Evolutionary conservation across 768 basidiomycete genomes (phyloP).

Genomic region (Exsudoporus frostii): DNA sequence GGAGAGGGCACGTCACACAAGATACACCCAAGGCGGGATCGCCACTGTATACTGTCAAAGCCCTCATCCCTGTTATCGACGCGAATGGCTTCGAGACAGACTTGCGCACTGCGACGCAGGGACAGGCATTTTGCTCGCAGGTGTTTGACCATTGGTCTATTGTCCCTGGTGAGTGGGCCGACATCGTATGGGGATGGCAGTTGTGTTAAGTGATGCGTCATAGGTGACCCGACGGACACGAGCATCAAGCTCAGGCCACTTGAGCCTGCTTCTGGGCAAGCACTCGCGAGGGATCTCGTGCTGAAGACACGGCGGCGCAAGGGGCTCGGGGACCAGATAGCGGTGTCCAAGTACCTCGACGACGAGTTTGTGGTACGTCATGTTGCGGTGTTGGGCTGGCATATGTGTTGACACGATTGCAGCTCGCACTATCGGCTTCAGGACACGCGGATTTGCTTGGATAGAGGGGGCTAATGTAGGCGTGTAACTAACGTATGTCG

Average conservation of each 20-base stretch:
- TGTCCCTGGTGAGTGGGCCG: slow-evolving; percentile 73
- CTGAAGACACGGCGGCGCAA: slow-evolving; percentile 96
- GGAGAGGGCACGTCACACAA: slow-evolving; percentile 98
- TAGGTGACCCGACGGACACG: slow-evolving; percentile 97
- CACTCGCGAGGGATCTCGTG: slow-evolving; percentile 90
- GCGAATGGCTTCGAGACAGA: slow-evolving; percentile 99
- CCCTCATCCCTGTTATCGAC: slow-evolving; percentile 96
- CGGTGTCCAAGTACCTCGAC: slow-evolving; percentile 95
- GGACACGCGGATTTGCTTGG: slow-evolving; percentile 94
- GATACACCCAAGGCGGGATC: slow-evolving; percentile 98
- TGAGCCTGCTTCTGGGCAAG: slow-evolving; percentile 96
- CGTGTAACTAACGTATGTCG: slow-evolving; percentile 8
- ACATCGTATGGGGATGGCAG: background rate
- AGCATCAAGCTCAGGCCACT: slow-evolving; percentile 94
- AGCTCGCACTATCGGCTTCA: slow-evolving; percentile 92
- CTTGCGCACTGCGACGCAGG: slow-evolving; percentile 94
- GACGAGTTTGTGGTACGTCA: slow-evolving; percentile 88
- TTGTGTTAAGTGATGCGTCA: background rate
- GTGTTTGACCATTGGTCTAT: slow-evolving; percentile 99
- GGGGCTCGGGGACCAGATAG: slow-evolving; percentile 94
- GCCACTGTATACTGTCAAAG: slow-evolving; percentile 96
- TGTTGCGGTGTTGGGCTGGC: background rate
- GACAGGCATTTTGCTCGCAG: slow-evolving; percentile 98
- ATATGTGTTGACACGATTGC: slow-evolving; percentile 11
- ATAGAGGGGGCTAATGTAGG: slow-evolving; percentile 28